Conservation (phyloP, 2,329 filamentous ascomycete genomes). For the Tolypocladium amazonense region DNA sequence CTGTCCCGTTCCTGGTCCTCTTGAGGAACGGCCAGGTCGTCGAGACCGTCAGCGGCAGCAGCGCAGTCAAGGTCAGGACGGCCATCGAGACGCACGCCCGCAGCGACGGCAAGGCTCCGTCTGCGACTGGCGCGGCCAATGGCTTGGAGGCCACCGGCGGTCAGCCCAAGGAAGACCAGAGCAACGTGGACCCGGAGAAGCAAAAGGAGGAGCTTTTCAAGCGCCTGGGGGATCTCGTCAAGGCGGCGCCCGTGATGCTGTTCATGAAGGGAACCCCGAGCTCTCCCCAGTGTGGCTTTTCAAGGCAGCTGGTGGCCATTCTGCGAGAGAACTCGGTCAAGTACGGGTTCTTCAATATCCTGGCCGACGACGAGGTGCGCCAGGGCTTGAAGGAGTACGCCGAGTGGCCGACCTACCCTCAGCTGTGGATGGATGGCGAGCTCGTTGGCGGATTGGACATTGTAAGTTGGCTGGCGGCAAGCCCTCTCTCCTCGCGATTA, state of each 20-base stretch:
- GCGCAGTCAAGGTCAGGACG: constrained; percentile 72
- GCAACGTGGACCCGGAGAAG: constrained; percentile 37
- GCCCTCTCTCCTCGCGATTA: too few relatives aligned
- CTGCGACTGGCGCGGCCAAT: constrained; percentile 22
- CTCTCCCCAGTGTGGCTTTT: constrained; percentile 85
- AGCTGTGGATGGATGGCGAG: constrained; percentile 85
- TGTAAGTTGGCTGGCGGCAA: constrained; percentile 45
- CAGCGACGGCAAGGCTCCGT: constrained; percentile 22
- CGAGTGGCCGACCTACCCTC: constrained; percentile 98
- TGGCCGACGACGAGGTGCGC: constrained; percentile 93
- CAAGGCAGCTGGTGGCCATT: constrained; percentile 75
- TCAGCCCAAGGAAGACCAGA: constrained; percentile 31
- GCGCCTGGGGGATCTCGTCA: constrained; percentile 74
- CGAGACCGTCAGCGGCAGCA: constrained; percentile 82
- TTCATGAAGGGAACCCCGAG: constrained; percentile 98
- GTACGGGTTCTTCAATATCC: constrained; percentile 98
- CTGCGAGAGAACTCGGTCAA: constrained; percentile 83
- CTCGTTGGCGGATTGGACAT: constrained; percentile 92
- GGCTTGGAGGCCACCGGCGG: constrained; percentile 25
- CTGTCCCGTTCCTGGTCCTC: constrained; percentile 85
- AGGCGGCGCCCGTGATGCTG: constrained; percentile 93
- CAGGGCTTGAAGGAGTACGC: constrained; percentile 94
- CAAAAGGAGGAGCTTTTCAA: constrained; percentile 78
- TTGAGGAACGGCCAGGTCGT: constrained; percentile 64
- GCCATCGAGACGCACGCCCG: constrained; percentile 77